Base-by-base conservation (phyloP, 345 rosid species). In the Chamaenerion angustifolium region DNA sequence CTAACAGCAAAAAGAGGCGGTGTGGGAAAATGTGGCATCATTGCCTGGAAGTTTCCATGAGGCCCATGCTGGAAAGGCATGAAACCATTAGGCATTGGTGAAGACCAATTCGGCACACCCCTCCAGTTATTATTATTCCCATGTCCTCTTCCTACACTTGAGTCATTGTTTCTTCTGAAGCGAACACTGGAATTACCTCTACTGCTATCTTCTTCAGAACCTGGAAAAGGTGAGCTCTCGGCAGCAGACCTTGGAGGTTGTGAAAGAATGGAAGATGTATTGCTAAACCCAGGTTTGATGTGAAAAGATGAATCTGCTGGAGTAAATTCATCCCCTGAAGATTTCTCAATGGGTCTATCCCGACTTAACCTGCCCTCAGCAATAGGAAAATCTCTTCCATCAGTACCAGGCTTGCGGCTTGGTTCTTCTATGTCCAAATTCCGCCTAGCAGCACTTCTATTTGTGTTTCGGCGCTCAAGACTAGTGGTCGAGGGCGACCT, bases 11-110 rank as follows among this genome's bases (percentile, higher is more conserved):
- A 92, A 48, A 87, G 49, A 13, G 85, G 72, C 13, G 83, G 88
- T 60, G 95, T 64, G 7, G 85, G 76, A 66, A 77, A 92, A 51
- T 76, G 96, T 2, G 85, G 80, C 74, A 92, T 70, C 84, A 87
- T 72, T 15, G 81, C 57, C 54, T 67, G 95, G 61, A 73, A 83
- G 54, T 78, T 79, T 43, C 83, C 95, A 71, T 79, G 98, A 48
- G 86, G 94, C 43, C 89, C 92, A 44, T 80, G 94, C 48, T 71
- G 98, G 68, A 83, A 92, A 65, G 89, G 97, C 40, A 87, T 75
- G 64, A 73, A 92, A 16, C 96, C 93, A 73, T 80, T 82, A 59
- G 96, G 79, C 62, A 90, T 23, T 3, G 88, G 73, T 3, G 82
- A 62, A 37, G 87, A 52, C 98, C 98, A 90, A 68, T 70, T 83